Evolutionary conservation across 2,329 filamentous ascomycete species (phyloP).

Genomic region (Fusarium anthophilum): DNA sequence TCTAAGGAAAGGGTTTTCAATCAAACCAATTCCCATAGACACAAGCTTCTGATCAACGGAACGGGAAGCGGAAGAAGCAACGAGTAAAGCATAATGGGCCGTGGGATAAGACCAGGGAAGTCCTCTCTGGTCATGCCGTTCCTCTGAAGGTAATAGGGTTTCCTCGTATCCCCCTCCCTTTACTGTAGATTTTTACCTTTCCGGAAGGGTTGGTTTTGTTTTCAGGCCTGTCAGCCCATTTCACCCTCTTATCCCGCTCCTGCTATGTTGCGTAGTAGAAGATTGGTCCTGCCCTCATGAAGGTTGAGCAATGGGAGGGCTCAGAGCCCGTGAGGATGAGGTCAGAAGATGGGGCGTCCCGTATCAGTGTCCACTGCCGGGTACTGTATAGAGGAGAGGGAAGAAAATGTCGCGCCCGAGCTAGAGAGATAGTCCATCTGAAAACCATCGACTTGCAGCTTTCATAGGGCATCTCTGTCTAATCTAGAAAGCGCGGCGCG

Average conservation of each 20-base stretch:
- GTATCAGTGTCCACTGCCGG: conserved; percentile 21
- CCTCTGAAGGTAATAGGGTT: conserved; percentile 15
- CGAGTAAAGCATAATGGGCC: conserved; percentile 11
- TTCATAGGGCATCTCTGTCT: conserved; percentile 36
- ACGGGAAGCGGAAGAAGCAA: conserved; percentile 29
- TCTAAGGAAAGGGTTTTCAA: conserved; percentile 12
- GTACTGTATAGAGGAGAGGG: conserved; percentile 19
- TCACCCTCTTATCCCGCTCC: conserved; percentile 13
- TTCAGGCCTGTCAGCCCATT: conserved; percentile 5
- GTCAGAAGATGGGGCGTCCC: conserved; percentile 34
- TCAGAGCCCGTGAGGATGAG: conserved; percentile 28
- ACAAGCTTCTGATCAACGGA: conserved; percentile 30
- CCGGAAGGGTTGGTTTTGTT: neutral
- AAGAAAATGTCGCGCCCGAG: conserved; percentile 29
- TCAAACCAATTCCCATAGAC: conserved; percentile 5
- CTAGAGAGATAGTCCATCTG: conserved; percentile 35
- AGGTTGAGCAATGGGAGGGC: conserved; percentile 27
- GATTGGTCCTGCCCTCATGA: conserved; percentile 12
- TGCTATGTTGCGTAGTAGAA: neutral
- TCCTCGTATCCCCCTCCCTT: conserved; percentile 16
- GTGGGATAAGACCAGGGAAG: conserved; percentile 19
- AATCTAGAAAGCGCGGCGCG: conserved; percentile 26
- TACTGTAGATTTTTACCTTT: conserved; percentile 5
- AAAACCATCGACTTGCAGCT: conserved; percentile 36
- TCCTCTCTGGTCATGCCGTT: conserved; percentile 11